Base-by-base conservation (phyloP, 805 yeast genomes). In the Spathaspora hagerdaliae region DNA sequence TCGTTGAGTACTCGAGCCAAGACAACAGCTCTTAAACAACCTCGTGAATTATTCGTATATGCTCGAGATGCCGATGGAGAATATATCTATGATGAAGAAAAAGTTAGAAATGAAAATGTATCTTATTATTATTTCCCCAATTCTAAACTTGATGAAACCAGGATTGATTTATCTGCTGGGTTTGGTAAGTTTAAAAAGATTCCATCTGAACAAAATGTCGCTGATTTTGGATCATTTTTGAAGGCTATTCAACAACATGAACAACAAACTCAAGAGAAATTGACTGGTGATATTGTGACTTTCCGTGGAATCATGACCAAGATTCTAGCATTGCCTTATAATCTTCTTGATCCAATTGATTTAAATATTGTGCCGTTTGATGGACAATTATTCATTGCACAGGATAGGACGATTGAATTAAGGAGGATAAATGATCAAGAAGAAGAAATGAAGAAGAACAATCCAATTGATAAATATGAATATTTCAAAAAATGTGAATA, bases 281-380 rank as follows among this genome's bases (percentile, higher is more conserved):
- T 78, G 2, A 75, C 77, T 27, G 78, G 79, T 1, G 87, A 89
- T 54, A 76, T 94, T 29, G 70, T 94, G 19, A 82, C 96, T 0
- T 89, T 87, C 77, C 74, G 97, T 54, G 98, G 97, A 0, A 64
- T 88, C 32, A 79, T 92, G 82, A 82, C 90, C 31, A 78, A 79
- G 47, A 65, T 92, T 33, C 67, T 94, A 64, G 73, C 83, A 6
- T 67, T 87, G 24, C 88, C 92, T 2, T 84, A 81, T 58, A 74
- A 75, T 45, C 58, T 69, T 13, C 71, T 73, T 27, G 83, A 83
- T 44, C 75, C 76, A 13, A 61, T 90, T 3, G 81, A 79, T 46
- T 64, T 85, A 39, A 81, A 87, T 51, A 66, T 87, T 3, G 77
- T 81, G 4, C 77, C 78, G 12, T 91, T 77, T 62, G 97, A 91